phyloP scores from a whole-genome alignment of 495 filamentous ascomycete genomes.

The Mytilinidion resinicola region DNA sequence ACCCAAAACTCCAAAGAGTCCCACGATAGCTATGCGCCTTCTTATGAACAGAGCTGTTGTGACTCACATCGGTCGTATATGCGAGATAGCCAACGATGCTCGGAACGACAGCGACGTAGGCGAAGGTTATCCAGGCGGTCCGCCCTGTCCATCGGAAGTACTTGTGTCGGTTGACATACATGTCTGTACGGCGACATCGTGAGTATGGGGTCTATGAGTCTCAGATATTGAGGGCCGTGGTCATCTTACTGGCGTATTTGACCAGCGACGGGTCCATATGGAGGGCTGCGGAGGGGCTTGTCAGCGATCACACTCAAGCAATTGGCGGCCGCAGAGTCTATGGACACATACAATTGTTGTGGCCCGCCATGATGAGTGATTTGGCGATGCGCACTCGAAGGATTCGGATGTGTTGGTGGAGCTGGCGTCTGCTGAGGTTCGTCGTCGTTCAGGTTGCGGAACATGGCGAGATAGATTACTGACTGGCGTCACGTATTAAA shows the following conservation, averaged over 20 bases:
- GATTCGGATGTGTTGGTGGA: not conserved
- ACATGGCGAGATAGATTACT: too few relatives aligned
- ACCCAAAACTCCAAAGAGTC: not conserved
- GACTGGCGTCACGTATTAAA: too few relatives aligned
- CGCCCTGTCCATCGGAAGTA: constrained; percentile 90
- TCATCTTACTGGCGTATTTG: constrained; percentile 40
- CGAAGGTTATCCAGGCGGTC: constrained; percentile 69
- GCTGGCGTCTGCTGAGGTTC: not conserved
- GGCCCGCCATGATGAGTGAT: constrained; percentile 24
- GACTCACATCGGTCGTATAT: constrained; percentile 75
- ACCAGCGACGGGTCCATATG: constrained; percentile 38
- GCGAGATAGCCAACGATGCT: constrained; percentile 59
- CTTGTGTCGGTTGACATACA: constrained; percentile 79
- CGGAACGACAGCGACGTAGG: constrained; percentile 68
- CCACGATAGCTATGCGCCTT: not conserved
- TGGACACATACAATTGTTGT: constrained; percentile 24
- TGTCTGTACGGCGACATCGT: constrained; percentile 49
- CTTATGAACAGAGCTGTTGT: not conserved
- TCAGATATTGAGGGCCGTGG: constrained; percentile 4
- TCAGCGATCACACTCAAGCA: constrained; percentile 9
- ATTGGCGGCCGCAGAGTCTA: not conserved
- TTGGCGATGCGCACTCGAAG: not conserved
- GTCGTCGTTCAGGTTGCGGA: too few relatives aligned
- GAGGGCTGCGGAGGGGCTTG: constrained; percentile 27
- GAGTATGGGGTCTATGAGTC: not conserved